These are phyloP conservation scores for Golubevia pallescens DNA, from an alignment of 1,284 basidiomycete species.

Conservation along the genomic window DNA sequence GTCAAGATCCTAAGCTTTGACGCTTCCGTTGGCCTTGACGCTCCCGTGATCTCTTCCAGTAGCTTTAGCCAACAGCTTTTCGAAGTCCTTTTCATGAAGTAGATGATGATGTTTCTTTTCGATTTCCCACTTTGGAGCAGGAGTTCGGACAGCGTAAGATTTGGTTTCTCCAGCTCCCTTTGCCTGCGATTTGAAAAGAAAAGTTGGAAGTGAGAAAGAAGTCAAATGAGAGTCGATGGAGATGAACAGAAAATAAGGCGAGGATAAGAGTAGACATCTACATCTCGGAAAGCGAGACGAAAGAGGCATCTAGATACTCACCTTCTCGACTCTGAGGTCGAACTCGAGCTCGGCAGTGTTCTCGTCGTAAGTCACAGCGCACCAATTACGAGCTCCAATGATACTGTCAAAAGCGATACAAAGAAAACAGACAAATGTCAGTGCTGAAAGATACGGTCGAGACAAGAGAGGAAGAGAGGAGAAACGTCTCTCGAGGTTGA, in stretches of 20 bases:
- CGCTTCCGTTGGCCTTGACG: neutral
- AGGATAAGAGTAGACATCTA: neutral
- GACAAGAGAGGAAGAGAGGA: neutral
- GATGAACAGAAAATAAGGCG: too few species aligned
- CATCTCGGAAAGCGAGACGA: too few species aligned
- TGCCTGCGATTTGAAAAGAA: constrained; percentile 12
- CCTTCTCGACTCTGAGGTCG: constrained; percentile 47
- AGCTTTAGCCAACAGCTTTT: neutral
- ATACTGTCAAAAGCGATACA: constrained; percentile 16
- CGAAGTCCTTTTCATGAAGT: constrained; percentile 7
- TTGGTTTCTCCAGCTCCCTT: constrained; percentile 49
- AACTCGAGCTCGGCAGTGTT: constrained; percentile 45
- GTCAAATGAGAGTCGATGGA: neutral
- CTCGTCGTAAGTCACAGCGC: constrained; percentile 29
- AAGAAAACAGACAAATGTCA: too few species aligned
- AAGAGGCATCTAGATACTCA: neutral
- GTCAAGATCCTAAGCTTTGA: neutral
- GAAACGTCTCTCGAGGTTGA: neutral
- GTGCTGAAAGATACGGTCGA: constrained; percentile 1
- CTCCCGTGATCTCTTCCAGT: neutral
- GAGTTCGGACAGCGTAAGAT: constrained; percentile 43
- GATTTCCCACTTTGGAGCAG: constrained; percentile 30
- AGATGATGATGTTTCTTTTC: constrained; percentile 15
- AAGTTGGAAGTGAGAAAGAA: too few species aligned
- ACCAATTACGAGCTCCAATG: constrained; percentile 61